Evolutionary conservation across 768 basidiomycete species (phyloP), one percentile per base, ranked within the genome.

Genomic region (Pisolithus sp.): DNA sequence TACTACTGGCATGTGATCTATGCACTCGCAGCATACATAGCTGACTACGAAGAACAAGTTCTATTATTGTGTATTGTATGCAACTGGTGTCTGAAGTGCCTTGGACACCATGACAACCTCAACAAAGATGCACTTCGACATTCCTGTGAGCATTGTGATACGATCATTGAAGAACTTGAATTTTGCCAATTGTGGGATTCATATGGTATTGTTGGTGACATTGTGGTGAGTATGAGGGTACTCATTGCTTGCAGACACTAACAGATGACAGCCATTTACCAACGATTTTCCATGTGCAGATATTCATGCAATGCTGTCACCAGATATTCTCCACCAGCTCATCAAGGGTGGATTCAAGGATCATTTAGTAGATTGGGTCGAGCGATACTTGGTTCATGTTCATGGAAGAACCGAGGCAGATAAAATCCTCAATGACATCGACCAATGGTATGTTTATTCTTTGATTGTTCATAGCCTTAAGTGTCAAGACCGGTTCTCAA

Each of bases 241-340:
- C 1, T 26, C n/a, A 5, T 30, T 28, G 2, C 0, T 30, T 8
- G 15, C 28, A 15, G 26, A 26, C 4, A 45, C 43, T 45, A 7
- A 45, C 18, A 5, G 13, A 45, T n/a, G 43, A 12, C 26, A 45
- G 43, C 26, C 13, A 7, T 45, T 45, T 30, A 45, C 43, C 3
- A 45, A n/a, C 7, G 9, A 30, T 1, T 45, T 45, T 18, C 47
- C 8, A 12, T n/a, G 8, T 20, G 18, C 30, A 17, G 55, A 77
- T 55, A 77, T 78, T 41, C 73, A 69, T 51, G 0, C 15, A 0
- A 65, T 52, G 21, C 51, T 77, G 17, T 71, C 69, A 0, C 67
- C 69, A n/a, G 62, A 75, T 62, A 43, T 76, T n/a, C 69, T 77
- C 12, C 76, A 79, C 51, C 74, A 77, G 56, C 60, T 78, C 0